Percentiles rank a stretch among this genome's conserved stretches.
phyloP scores from a whole-genome alignment of 2,329 filamentous ascomycete species.

The Fusarium tupiense region DNA sequence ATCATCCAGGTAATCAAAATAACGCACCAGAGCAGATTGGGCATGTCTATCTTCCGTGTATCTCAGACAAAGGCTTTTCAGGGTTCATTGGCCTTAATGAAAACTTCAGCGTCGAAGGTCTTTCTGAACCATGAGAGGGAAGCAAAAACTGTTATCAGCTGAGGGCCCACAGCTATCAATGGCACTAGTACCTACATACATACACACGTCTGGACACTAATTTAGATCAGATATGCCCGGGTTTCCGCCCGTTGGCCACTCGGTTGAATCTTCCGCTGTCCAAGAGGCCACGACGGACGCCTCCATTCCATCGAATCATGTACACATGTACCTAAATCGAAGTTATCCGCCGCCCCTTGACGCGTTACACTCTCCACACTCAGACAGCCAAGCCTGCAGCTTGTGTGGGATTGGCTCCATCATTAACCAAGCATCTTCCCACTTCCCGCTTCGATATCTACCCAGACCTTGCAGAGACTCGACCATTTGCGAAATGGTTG shows the following conservation, averaged over 20 bases:
- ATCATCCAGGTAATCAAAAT: constrained; percentile 8
- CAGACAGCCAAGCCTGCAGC: constrained; percentile 19
- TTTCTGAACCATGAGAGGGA: neutral
- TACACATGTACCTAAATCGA: neutral
- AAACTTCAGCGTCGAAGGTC: neutral
- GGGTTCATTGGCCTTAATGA: neutral
- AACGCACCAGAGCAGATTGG: neutral
- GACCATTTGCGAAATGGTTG: constrained; percentile 21
- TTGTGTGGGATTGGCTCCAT: constrained; percentile 16
- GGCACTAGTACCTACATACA: neutral
- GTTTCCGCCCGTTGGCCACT: constrained; percentile 20
- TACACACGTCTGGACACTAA: neutral
- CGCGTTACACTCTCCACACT: constrained; percentile 36
- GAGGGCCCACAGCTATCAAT: neutral
- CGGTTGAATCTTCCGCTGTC: constrained; percentile 27
- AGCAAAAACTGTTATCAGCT: neutral
- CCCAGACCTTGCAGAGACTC: constrained; percentile 17
- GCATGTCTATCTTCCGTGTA: neutral
- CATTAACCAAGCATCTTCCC: constrained; percentile 23
- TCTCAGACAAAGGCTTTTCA: neutral
- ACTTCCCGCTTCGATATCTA: constrained; percentile 28
- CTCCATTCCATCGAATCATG: constrained; percentile 31
- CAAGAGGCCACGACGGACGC: constrained; percentile 4
- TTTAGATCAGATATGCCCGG: neutral
- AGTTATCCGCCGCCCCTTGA: constrained; percentile 27